Conservation (phyloP, 768 basidiomycete genomes). For the Tephrocybe sp. region DNA sequence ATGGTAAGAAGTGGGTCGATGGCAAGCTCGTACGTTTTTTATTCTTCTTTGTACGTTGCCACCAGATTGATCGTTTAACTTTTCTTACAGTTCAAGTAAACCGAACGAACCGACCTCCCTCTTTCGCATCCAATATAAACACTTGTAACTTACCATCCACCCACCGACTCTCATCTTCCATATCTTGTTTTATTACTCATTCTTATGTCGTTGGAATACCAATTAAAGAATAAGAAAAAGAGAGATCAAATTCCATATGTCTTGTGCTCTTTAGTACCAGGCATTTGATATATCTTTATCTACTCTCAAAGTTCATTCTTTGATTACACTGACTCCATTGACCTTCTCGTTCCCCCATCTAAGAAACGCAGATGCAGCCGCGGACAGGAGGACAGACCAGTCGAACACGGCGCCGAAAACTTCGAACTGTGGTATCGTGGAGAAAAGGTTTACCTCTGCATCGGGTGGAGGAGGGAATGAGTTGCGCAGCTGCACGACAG, state of each 20-base stretch:
- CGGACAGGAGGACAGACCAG: slow-evolving; percentile 65
- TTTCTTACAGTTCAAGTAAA: slow-evolving; percentile 33
- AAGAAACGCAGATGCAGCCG: slow-evolving; percentile 41
- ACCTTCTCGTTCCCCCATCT: slow-evolving; percentile 56
- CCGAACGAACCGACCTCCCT: not conserved
- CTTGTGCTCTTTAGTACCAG: too few species aligned
- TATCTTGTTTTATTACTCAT: slow-evolving; percentile 4
- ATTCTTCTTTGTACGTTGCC: slow-evolving; percentile 4
- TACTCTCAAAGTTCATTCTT: too few species aligned
- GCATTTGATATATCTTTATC: too few species aligned
- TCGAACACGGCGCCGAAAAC: slow-evolving; percentile 76
- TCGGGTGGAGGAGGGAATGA: slow-evolving; percentile 67
- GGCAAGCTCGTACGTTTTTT: slow-evolving; percentile 77
- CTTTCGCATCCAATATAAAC: not conserved
- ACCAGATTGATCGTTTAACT: slow-evolving; percentile 2
- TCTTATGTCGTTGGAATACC: not conserved
- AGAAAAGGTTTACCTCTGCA: slow-evolving; percentile 50
- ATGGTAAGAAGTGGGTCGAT: slow-evolving; percentile 89
- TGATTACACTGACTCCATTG: slow-evolving; percentile 30
- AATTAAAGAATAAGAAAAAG: slow-evolving; percentile 3
- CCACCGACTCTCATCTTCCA: not conserved
- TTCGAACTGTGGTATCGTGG: slow-evolving; percentile 70
- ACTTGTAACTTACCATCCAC: slow-evolving; percentile 4
- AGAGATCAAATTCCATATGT: not conserved
- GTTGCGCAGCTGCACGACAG: slow-evolving; percentile 76